Base-by-base conservation (phyloP, 2,329 filamentous ascomycete species). In the Myrmaecium sp. region DNA sequence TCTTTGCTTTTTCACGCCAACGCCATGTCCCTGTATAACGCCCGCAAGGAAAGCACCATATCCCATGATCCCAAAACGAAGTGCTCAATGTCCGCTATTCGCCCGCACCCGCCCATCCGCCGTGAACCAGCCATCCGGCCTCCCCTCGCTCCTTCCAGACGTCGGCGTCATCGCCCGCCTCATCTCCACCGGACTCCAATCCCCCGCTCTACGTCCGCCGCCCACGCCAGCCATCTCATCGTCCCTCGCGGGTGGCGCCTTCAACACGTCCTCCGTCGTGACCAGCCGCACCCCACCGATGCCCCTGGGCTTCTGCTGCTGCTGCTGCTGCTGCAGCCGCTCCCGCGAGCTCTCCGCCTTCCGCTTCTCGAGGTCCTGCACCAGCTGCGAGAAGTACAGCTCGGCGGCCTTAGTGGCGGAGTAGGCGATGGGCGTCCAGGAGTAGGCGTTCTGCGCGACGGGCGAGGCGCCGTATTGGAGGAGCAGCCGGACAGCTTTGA, bases 351-450 rank as follows among this genome's bases (percentile, higher is more conserved):
- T 56, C 32, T 59, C 57, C 1, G 54, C 51, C 35, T 64, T 66
- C 39, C 69, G 58, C 46, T 69, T 68, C 44, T 77, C 75, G 11
- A 72, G 66, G 40, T 89, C 80, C 0, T 63, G 63, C 4, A 89
- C 71, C 28, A 92, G 52, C 9, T 69, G 70, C 52, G 79, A 81
- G 34, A 89, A 73, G 45, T 91, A 89, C 1, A 83, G 76, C 51
- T 91, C 81, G 2, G 80, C 79, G 44, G 82, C 75, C 5, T 82
- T 74, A 0, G 78, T 86, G 9, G 78, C 71, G 34, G 74, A 80
- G 49, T 92, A 92, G 11, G 74, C 70, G n/a, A 83, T 64, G 0
- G 83, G 76, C 1, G 74, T 83, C 79, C 82, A 91, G 43, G 69
- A 74, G 60, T 74, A 81, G 2, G 70, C 57, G 44, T 92, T 92